These are phyloP conservation scores for Capillidium heterosporum DNA, from an alignment of 371 early-diverging fungal species.

Conservation along the genomic window DNA sequence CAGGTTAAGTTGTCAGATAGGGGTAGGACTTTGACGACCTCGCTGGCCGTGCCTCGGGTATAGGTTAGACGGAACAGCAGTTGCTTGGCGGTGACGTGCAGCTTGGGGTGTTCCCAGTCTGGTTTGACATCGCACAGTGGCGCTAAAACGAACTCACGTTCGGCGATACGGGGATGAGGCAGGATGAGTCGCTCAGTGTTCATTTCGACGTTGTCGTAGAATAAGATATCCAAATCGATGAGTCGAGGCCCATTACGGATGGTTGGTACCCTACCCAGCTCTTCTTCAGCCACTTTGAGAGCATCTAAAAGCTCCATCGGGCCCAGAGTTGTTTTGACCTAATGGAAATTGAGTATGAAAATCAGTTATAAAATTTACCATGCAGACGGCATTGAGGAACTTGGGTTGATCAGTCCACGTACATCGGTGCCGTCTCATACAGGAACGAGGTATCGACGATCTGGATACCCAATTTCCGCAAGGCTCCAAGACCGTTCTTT, in stretches of 20 bases:
- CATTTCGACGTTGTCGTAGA: slow-evolving; percentile 64
- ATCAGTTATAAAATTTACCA: slow-evolving; percentile 25
- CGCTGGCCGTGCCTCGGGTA: slow-evolving; percentile 14
- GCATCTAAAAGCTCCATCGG: slow-evolving; percentile 56
- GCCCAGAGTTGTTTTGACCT: slow-evolving; percentile 48
- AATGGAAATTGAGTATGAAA: neutral
- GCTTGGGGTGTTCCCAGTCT: slow-evolving; percentile 71
- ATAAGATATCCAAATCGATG: slow-evolving; percentile 89
- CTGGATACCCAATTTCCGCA: slow-evolving; percentile 30
- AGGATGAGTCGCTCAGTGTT: slow-evolving; percentile 51
- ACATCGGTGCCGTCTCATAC: slow-evolving; percentile 94
- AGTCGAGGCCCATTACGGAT: slow-evolving; percentile 80
- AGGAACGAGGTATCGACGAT: slow-evolving; percentile 88
- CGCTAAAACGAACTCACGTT: slow-evolving; percentile 86
- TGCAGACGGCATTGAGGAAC: slow-evolving; percentile 80
- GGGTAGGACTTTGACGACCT: slow-evolving; percentile 51
- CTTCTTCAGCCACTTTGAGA: slow-evolving; percentile 66
- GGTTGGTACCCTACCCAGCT: slow-evolving; percentile 49
- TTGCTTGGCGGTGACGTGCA: slow-evolving; percentile 60
- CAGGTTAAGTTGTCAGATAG: slow-evolving; percentile 22
- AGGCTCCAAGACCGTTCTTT: slow-evolving; percentile 38
- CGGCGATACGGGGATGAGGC: slow-evolving; percentile 75
- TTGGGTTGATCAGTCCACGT: slow-evolving; percentile 77
- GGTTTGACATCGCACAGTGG: slow-evolving; percentile 88
- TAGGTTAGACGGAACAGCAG: slow-evolving; percentile 38